These are phyloP conservation scores for Schwanniomyces yamadae DNA, from an alignment of 805 yeast genomes.

Conservation along the genomic window DNA sequence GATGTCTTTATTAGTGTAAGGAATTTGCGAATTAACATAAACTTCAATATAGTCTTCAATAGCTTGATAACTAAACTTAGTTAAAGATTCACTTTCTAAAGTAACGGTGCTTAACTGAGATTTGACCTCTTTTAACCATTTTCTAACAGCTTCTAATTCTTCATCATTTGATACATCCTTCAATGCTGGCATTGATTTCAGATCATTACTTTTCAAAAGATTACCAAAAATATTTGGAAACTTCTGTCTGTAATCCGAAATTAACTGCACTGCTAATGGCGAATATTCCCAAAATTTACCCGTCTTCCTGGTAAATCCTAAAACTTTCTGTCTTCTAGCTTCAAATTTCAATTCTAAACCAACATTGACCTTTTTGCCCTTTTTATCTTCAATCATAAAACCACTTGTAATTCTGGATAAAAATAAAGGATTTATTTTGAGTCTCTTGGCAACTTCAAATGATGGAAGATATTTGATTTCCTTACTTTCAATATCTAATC, in stretches of 20 bases:
- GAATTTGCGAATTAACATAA: constrained; percentile 44
- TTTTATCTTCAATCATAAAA: constrained; percentile 54
- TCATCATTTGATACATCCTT: constrained; percentile 29
- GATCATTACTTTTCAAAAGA: constrained; percentile 22
- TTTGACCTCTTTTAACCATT: constrained; percentile 51
- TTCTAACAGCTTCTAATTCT: constrained; percentile 43
- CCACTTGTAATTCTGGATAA: constrained; percentile 78
- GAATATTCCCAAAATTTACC: constrained; percentile 78
- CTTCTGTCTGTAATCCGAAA: constrained; percentile 56
- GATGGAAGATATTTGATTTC: constrained; percentile 64
- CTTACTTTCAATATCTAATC: constrained; percentile 57
- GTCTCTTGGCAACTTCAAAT: constrained; percentile 56
- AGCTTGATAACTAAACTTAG: constrained; percentile 59
- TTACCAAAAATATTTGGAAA: constrained; percentile 62
- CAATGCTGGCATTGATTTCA: constrained; percentile 39
- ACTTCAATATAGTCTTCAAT: constrained; percentile 63
- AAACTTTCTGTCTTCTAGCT: constrained; percentile 71
- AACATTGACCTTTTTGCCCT: constrained; percentile 54
- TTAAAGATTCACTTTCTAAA: constrained; percentile 74
- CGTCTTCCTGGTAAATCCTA: constrained; percentile 77
- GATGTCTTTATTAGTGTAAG: constrained; percentile 52
- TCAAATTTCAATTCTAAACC: constrained; percentile 88
- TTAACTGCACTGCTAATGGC: constrained; percentile 63
- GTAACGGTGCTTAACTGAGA: constrained; percentile 59
- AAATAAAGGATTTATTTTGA: constrained; percentile 60